phyloP scores from a whole-genome alignment of 441 rosid species.

The Populus trichocarpa region DNA sequence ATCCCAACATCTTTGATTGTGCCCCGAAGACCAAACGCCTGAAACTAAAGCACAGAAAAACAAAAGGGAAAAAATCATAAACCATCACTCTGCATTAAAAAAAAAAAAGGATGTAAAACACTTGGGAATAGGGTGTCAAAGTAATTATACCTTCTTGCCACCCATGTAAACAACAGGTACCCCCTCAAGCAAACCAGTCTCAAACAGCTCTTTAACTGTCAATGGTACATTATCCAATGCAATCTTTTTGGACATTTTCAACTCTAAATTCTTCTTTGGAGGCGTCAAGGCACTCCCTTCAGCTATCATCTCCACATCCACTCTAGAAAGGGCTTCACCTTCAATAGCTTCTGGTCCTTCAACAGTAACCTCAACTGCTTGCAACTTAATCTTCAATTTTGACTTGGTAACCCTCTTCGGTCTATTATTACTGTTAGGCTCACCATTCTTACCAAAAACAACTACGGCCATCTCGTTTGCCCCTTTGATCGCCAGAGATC shows the following conservation, averaged over 20 bases:
- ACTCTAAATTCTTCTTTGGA: conserved; percentile 48
- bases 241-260: conserved; percentile 55
- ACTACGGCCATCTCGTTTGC: background rate
- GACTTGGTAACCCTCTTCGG: conserved; percentile 28
- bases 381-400: conserved; percentile 32
- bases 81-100: background rate
- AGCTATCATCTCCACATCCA: conserved; percentile 50
- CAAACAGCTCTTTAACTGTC: conserved; percentile 93
- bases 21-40: conserved; percentile 87
- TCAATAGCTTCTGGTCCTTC: conserved; percentile 31
- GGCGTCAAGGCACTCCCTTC: conserved; percentile 41
- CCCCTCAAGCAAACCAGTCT: conserved; percentile 93
- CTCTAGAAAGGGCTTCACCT: conserved; percentile 20
- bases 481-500: background rate
- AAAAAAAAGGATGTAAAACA: conserved; percentile 2
- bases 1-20: conserved; percentile 84
- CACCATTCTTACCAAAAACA: conserved; percentile 10
- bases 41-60: conserved; percentile 32
- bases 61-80: background rate
- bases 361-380: conserved; percentile 35
- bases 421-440: conserved; percentile 11
- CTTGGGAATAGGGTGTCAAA: conserved; percentile 3
- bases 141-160: conserved; percentile 58
- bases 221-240: conserved; percentile 52
- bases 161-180: conserved; percentile 90